Conservation (phyloP, 345 rosid genomes). For the Lepidium didymum region DNA sequence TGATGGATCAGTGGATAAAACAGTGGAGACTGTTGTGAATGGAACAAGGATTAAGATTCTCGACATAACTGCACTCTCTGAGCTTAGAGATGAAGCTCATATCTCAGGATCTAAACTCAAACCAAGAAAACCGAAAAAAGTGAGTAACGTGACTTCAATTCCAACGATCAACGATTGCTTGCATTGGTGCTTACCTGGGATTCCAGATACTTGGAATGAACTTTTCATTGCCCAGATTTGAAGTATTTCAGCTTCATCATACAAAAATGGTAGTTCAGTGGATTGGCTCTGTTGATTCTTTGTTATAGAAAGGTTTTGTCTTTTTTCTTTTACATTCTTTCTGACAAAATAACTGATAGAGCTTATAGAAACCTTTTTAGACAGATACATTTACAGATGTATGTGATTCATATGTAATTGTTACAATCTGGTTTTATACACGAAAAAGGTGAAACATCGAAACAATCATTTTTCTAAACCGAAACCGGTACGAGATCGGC, state of each 20-base stretch:
- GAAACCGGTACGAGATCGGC: background rate
- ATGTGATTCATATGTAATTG: background rate
- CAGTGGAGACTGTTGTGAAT: conserved; percentile 46
- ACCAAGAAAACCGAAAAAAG: conserved; percentile 38
- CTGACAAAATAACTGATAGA: background rate
- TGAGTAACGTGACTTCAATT: conserved; percentile 32
- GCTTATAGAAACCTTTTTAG: background rate
- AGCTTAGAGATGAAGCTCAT: conserved; percentile 71
- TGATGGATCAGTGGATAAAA: conserved; percentile 46
- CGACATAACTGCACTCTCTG: conserved; percentile 66
- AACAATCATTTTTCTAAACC: background rate
- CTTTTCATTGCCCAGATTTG: conserved; percentile 53
- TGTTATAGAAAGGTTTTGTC: conserved; percentile 11
- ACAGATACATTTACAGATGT: background rate
- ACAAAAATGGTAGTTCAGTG: background rate
- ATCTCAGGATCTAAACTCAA: conserved; percentile 33
- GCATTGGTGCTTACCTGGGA: conserved; percentile 94
- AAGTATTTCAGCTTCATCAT: background rate
- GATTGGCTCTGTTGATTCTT: conserved; percentile 13
- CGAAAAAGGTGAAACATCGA: background rate
- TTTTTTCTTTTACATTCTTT: background rate
- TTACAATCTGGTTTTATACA: background rate
- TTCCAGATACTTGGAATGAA: conserved; percentile 85
- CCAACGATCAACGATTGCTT: conserved; percentile 58
- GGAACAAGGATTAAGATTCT: conserved; percentile 57